Conservation (phyloP, 768 basidiomycete species). For the Lepiota venenata region DNA sequence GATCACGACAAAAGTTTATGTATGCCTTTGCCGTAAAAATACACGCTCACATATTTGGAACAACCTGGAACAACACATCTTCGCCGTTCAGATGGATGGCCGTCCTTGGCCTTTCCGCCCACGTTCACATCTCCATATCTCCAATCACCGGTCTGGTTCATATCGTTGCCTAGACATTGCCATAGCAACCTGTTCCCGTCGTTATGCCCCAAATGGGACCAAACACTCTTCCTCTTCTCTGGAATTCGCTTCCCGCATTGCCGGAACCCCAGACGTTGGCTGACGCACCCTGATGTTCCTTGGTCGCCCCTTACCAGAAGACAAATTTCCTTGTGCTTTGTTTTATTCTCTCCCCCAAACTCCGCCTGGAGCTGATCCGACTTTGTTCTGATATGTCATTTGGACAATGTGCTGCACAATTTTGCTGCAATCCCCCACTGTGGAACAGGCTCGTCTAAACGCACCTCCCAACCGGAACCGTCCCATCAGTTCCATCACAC, state of each 20-base stretch:
- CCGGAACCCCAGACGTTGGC: neutral
- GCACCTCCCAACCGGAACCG: neutral
- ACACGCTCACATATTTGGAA: conserved; percentile 12
- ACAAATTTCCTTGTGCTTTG: neutral
- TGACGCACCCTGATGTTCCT: neutral
- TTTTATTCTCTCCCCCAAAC: neutral
- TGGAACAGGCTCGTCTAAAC: neutral
- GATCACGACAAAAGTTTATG: conserved; percentile 13
- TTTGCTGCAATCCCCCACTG: neutral
- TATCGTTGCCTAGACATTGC: conserved; percentile 6
- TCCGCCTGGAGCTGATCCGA: no score
- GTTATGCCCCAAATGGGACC: neutral
- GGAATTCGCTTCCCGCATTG: neutral
- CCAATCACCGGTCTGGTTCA: neutral
- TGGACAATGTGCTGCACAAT: no score
- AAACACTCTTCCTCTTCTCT: neutral
- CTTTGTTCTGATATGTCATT: no score
- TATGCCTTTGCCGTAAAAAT: conserved; percentile 12
- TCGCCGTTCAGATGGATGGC: neutral
- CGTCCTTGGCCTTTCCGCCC: neutral
- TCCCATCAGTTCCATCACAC: conserved; percentile 6
- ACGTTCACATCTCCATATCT: conserved; percentile 1
- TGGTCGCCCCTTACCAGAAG: no score
- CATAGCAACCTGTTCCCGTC: conserved; percentile 11
- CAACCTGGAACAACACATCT: conserved; percentile 8